Evolutionary conservation across 805 yeast genomes (phyloP).

Genomic region (Cyberlindnera maritima): DNA sequence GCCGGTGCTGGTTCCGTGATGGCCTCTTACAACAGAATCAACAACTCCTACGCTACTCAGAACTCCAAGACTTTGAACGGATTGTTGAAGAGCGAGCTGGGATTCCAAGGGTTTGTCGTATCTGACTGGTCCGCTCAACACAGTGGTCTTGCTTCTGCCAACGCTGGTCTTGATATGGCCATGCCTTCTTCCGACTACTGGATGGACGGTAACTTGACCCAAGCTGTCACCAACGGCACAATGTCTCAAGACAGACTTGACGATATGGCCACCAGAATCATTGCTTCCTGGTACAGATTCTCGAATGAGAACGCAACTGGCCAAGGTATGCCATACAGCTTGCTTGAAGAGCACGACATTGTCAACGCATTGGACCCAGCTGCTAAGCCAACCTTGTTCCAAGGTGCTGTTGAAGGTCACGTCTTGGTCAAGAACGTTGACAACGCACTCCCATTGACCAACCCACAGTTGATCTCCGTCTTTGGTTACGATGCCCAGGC

Average conservation of each 20-base stretch:
- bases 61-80: constrained; percentile 8
- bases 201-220: constrained; percentile 7
- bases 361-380: constrained; percentile 9
- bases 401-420: constrained; percentile 12
- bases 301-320: constrained; percentile 7
- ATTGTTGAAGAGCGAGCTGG: constrained; percentile 5
- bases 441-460: constrained; percentile 5
- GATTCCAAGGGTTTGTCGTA: constrained; percentile 9
- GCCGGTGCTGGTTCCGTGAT: constrained; percentile 11
- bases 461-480: constrained; percentile 5
- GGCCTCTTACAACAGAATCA: constrained; percentile 10
- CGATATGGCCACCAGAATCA: constrained; percentile 7
- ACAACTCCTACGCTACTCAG: constrained; percentile 9
- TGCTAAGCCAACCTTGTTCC: constrained; percentile 5
- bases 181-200: constrained; percentile 8
- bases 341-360: constrained; percentile 1
- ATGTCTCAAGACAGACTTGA: constrained; percentile 6
- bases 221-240: constrained; percentile 3
- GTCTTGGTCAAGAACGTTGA: constrained; percentile 8
- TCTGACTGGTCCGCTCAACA: constrained; percentile 9
- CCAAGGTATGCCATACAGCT: constrained; percentile 6
- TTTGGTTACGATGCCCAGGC: constrained; percentile 9
- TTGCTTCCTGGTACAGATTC: constrained; percentile 8
- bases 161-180: constrained; percentile 8
- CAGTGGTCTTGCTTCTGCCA: constrained; percentile 4